Percentiles rank a stretch among this genome's conserved stretches.
phyloP scores from a whole-genome alignment of 257 asterid species.

The Forsythia suspensa region DNA sequence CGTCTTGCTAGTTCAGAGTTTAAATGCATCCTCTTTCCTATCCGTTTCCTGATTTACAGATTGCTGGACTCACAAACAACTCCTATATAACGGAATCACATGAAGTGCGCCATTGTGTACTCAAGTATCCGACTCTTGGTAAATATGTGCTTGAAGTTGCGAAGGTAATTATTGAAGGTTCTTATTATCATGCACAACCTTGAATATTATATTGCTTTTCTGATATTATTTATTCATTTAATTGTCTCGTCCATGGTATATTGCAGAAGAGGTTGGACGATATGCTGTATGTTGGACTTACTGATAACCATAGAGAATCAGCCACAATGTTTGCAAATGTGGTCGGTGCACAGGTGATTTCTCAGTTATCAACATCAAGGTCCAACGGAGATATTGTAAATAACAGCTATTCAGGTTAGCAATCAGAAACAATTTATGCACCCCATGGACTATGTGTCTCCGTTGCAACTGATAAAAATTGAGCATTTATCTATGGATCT shows the following conservation, averaged over 20 bases:
- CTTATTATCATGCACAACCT: not conserved
- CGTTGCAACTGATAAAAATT: not conserved
- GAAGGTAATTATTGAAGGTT: not conserved
- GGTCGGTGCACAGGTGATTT: conserved; percentile 90
- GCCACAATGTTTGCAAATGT: conserved; percentile 87
- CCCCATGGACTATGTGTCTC: not conserved
- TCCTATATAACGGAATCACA: not conserved
- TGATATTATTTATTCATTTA: conserved; percentile 7
- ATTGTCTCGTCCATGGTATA: conserved; percentile 35
- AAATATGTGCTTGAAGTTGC: conserved; percentile 3
- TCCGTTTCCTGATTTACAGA: conserved; percentile 38
- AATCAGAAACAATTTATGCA: not conserved
- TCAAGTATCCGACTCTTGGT: not conserved
- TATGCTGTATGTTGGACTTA: conserved; percentile 93
- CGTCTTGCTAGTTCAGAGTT: conserved; percentile 7
- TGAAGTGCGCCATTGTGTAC: conserved; percentile 6
- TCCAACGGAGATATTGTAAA: conserved; percentile 34
- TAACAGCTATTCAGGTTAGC: conserved; percentile 49
- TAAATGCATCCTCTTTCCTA: conserved; percentile 14
- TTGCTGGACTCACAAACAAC: conserved; percentile 22
- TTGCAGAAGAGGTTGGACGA: conserved; percentile 87
- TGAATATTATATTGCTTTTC: too few species aligned
- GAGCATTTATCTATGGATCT: conserved; percentile 9
- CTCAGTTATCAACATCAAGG: conserved; percentile 55
- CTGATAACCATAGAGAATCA: conserved; percentile 92